Evolutionary conservation across 768 basidiomycete genomes (phyloP).

Genomic region (Boletus huronensis): DNA sequence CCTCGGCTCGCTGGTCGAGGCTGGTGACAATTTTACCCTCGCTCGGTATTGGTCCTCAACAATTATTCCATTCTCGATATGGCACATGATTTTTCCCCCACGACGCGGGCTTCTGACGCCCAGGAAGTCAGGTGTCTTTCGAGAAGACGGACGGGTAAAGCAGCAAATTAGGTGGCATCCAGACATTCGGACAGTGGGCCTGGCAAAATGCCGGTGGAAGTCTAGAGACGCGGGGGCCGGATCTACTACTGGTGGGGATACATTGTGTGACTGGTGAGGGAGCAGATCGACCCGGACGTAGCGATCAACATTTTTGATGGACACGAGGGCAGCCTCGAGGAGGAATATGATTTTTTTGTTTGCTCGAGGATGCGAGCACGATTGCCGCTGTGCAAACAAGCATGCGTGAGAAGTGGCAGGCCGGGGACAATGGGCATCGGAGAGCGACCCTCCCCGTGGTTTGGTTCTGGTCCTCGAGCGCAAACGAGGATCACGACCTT

Average conservation of each 20-base stretch:
- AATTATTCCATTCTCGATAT: constrained; percentile 2
- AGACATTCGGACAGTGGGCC: background rate
- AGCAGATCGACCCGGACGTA: constrained; percentile 2
- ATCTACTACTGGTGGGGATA: background rate
- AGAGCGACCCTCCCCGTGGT: constrained; percentile 5
- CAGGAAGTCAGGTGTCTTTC: background rate
- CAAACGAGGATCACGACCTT: constrained; percentile 29
- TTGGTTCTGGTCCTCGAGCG: constrained; percentile 27
- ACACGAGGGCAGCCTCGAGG: constrained; percentile 26
- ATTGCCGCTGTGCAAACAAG: constrained; percentile 4
- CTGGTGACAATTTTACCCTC: background rate
- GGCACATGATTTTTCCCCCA: background rate
- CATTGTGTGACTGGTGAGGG: background rate
- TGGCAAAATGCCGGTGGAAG: background rate
- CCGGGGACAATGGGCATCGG: constrained; percentile 9
- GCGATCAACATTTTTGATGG: constrained; percentile 15
- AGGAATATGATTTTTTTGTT: background rate
- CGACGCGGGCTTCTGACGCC: constrained; percentile 7
- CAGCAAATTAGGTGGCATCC: background rate
- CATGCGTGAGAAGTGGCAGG: constrained; percentile 21
- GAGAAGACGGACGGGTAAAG: constrained; percentile 3
- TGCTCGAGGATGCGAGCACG: background rate
- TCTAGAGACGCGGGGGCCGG: constrained; percentile 1
- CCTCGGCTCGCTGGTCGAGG: background rate
- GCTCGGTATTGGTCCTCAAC: background rate